phyloP scores from a whole-genome alignment of 768 basidiomycete genomes.

The Aureoboletus auriporus region DNA sequence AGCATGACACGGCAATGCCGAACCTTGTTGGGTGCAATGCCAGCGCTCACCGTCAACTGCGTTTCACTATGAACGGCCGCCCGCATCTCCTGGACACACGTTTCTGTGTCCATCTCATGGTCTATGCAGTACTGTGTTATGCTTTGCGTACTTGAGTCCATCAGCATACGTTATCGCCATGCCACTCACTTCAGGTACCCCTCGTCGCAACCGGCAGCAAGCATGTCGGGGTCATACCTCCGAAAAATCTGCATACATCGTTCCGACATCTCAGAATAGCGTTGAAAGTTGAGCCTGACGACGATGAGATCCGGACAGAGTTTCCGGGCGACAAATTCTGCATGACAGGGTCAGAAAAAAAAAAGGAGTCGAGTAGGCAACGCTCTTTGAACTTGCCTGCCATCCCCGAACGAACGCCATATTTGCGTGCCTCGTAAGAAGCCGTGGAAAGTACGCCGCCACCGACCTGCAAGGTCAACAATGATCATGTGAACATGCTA shows the following conservation, averaged over 20 bases:
- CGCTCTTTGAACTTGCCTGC: constrained; percentile 50
- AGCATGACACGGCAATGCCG: constrained; percentile 22
- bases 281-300: constrained; percentile 51
- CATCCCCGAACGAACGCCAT: constrained; percentile 93
- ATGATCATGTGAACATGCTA: background rate
- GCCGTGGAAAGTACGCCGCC: constrained; percentile 84
- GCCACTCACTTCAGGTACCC: constrained; percentile 80
- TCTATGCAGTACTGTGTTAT: constrained; percentile 81
- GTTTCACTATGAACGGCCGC: constrained; percentile 72
- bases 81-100: constrained; percentile 79
- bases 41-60: constrained; percentile 86
- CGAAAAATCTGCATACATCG: constrained; percentile 66
- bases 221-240: constrained; percentile 75
- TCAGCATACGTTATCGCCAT: background rate
- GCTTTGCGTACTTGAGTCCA: constrained; percentile 36
- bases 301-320: constrained; percentile 87
- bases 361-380: background rate
- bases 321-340: constrained; percentile 90
- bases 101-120: constrained; percentile 58
- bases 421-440: constrained; percentile 89
- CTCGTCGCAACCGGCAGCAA: constrained; percentile 79
- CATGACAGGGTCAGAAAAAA: background rate
- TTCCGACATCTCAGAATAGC: constrained; percentile 67
- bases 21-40: constrained; percentile 94
- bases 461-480: constrained; percentile 52